Evolutionary conservation across 1,284 basidiomycete genomes (phyloP).

Genomic region (Marasmius oreades): DNA sequence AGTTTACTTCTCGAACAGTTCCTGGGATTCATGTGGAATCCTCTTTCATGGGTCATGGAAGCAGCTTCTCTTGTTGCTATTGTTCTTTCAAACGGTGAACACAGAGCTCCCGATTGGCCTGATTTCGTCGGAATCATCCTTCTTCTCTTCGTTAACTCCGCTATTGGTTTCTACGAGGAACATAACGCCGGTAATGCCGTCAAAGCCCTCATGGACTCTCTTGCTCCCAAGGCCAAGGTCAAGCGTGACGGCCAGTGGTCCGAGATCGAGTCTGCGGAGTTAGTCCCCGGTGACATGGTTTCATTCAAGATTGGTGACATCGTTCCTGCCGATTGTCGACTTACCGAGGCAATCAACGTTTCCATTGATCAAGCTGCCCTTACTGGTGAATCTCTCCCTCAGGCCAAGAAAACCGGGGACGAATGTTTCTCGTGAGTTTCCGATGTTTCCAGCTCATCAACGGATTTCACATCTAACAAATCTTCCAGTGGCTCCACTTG

Average conservation of each 20-base stretch:
- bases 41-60: slow-evolving; percentile 99
- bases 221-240: slow-evolving; percentile 94
- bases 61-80: slow-evolving; percentile 96
- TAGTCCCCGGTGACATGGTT: slow-evolving; percentile 93
- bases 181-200: slow-evolving; percentile 96
- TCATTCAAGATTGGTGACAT: slow-evolving; percentile 98
- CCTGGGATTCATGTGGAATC: slow-evolving; percentile 98
- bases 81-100: slow-evolving; percentile 90
- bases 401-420: slow-evolving; percentile 87
- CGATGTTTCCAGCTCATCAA: background rate
- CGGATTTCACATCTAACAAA: slow-evolving; percentile 10
- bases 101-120: slow-evolving; percentile 88
- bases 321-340: slow-evolving; percentile 93
- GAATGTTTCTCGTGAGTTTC: slow-evolving; percentile 89
- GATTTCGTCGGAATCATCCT: slow-evolving; percentile 97
- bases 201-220: slow-evolving; percentile 99
- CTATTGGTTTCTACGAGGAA: slow-evolving; percentile 98
- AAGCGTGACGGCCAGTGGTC: slow-evolving; percentile 81
- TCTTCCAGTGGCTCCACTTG: slow-evolving; percentile 82
- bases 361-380: slow-evolving; percentile 96
- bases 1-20: slow-evolving; percentile 52
- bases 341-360: slow-evolving; percentile 92
- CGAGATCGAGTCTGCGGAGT: slow-evolving; percentile 84
- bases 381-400: slow-evolving; percentile 93
- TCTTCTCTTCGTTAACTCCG: slow-evolving; percentile 91